Percentiles rank a stretch among this genome's conserved stretches.
Conservation (phyloP, 495 filamentous ascomycete genomes). For the Parachaetomium inaequale region DNA sequence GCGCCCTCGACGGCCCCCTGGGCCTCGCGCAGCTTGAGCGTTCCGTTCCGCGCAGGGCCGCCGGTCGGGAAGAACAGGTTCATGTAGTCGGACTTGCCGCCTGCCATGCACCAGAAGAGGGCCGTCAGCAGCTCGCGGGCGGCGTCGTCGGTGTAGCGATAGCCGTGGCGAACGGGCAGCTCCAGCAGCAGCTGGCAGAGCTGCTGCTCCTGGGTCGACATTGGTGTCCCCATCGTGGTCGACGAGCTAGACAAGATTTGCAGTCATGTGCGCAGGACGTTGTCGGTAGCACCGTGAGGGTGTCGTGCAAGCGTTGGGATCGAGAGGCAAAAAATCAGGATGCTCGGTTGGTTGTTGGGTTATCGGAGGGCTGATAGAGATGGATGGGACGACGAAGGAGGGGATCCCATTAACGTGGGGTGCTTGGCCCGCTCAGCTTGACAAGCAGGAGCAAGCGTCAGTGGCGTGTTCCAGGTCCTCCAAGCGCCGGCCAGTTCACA, state of each 20-base stretch:
- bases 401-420: neutral
- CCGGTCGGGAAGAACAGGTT: conserved; percentile 75
- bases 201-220: conserved; percentile 72
- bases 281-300: neutral
- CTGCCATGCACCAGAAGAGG: conserved; percentile 82
- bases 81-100: conserved; percentile 66
- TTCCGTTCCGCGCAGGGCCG: conserved; percentile 48
- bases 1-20: conserved; percentile 92
- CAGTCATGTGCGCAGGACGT: conserved; percentile 8
- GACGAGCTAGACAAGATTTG: conserved; percentile 10
- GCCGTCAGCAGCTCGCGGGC: conserved; percentile 64
- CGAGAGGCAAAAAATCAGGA: neutral
- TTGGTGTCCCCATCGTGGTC: conserved; percentile 40
- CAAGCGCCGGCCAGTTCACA: neutral
- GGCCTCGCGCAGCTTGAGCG: conserved; percentile 73
- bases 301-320: neutral
- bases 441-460: neutral
- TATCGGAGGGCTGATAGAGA: neutral
- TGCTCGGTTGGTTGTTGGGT: conserved; percentile 3
- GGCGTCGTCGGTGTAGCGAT: conserved; percentile 69
- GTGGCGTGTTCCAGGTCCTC: neutral
- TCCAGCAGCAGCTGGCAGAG: conserved; percentile 73
- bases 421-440: neutral
- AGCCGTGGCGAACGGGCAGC: conserved; percentile 62
- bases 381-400: neutral